A percentile compares a stretch with the other conserved stretches of the same genome.
These are phyloP conservation scores for Micractinium sp. DNA, from an alignment of 139 green algal species.

Conservation along the genomic window DNA sequence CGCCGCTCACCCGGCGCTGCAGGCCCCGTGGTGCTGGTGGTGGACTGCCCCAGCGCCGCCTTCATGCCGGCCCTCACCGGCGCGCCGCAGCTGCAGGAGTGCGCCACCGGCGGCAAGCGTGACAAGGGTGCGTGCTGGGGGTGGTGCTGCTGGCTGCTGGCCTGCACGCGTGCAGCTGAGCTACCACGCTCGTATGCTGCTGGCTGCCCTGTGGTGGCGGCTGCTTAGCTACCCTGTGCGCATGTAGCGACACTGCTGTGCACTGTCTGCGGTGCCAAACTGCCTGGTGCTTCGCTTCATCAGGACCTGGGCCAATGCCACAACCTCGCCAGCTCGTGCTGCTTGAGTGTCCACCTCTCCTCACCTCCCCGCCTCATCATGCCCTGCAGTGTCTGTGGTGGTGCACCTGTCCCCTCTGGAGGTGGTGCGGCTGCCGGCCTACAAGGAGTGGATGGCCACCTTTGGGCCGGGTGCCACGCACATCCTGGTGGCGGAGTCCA, in stretches of 20 bases:
- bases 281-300: no score
- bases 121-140: slow-evolving; percentile 22
- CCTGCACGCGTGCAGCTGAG: not conserved
- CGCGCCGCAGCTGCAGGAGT: slow-evolving; percentile 17
- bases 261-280: no score
- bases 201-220: not conserved
- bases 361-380: not conserved
- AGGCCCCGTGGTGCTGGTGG: slow-evolving; percentile 79
- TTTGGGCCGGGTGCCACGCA: slow-evolving; percentile 53
- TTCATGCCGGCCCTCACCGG: slow-evolving; percentile 53
- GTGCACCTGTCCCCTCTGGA: slow-evolving; percentile 69
- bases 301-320: no score
- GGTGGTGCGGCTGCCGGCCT: slow-evolving; percentile 52
- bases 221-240: no score
- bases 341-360: not conserved
- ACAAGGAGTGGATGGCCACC: slow-evolving; percentile 44
- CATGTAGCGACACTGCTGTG: no score
- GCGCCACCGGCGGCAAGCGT: not conserved
- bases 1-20: not conserved
- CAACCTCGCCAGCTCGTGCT: no score
- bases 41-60: slow-evolving; percentile 79
- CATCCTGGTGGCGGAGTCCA: slow-evolving; percentile 53
- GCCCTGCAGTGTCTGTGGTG: slow-evolving; percentile 51
- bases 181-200: not conserved
- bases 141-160: not conserved